Conservation (phyloP, 2,329 filamentous ascomycete genomes). For the Fusarium palustre region DNA sequence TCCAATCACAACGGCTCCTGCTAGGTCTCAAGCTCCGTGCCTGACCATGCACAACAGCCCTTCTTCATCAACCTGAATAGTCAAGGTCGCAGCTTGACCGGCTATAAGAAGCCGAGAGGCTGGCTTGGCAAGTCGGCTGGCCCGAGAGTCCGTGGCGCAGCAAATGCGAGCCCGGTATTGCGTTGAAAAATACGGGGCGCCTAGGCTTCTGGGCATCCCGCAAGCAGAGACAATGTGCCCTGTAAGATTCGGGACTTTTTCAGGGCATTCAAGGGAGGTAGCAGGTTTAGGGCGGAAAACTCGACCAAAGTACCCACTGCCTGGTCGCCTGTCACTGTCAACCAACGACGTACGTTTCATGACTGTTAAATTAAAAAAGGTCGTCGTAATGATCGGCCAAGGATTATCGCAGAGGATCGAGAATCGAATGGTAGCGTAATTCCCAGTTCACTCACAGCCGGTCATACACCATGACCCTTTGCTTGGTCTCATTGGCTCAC, state of each 20-base stretch:
- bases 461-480: background rate
- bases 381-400: background rate
- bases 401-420: background rate
- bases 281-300: slow-evolving; percentile 35
- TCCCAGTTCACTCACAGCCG: background rate
- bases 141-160: slow-evolving; percentile 48
- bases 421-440: background rate
- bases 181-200: slow-evolving; percentile 46
- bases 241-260: slow-evolving; percentile 35
- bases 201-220: slow-evolving; percentile 43
- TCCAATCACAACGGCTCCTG: slow-evolving; percentile 29
- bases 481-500: slow-evolving; percentile 3
- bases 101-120: slow-evolving; percentile 49
- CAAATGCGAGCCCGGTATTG: slow-evolving; percentile 43
- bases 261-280: slow-evolving; percentile 29
- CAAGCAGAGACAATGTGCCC: slow-evolving; percentile 38
- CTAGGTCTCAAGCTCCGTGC: slow-evolving; percentile 28
- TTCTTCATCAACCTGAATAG: slow-evolving; percentile 37
- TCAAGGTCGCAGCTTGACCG: slow-evolving; percentile 43
- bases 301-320: slow-evolving; percentile 37
- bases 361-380: slow-evolving; percentile 7
- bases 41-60: slow-evolving; percentile 24
- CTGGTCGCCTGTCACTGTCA: slow-evolving; percentile 36
- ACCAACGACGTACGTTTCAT: slow-evolving; percentile 21
- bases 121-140: slow-evolving; percentile 48